Evolutionary conservation across 148 eudicot species (phyloP).

Genomic region (Silene uniflora): DNA sequence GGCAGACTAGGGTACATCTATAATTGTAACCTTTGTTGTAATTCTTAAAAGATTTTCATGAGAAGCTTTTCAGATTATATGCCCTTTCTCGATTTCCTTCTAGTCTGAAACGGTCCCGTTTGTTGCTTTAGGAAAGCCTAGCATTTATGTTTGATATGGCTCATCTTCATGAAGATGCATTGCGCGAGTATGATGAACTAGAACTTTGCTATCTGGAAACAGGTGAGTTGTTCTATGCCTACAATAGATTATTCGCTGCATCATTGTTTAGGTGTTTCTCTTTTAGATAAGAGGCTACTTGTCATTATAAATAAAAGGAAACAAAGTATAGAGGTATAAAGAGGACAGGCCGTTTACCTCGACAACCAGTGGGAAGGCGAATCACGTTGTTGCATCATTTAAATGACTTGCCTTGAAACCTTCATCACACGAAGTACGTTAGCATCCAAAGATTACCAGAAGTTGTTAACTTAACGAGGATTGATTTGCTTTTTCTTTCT

Average conservation of each 20-base stretch:
- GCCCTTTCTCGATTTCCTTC: slow-evolving; percentile 1
- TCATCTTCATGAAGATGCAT: slow-evolving; percentile 93
- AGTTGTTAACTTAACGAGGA: not conserved
- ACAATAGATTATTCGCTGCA: not conserved
- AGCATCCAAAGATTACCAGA: no score
- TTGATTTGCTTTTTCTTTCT: not conserved
- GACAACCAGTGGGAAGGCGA: not conserved
- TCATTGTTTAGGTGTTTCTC: not conserved
- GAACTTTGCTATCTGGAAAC: slow-evolving; percentile 91
- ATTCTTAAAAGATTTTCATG: not conserved
- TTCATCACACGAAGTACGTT: not conserved
- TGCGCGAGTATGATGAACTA: slow-evolving; percentile 93
- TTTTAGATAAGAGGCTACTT: not conserved
- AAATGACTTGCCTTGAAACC: not conserved
- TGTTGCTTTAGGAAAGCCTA: slow-evolving; percentile 72
- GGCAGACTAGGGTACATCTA: not conserved
- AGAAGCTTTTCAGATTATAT: not conserved
- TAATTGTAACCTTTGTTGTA: not conserved
- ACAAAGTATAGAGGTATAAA: not conserved
- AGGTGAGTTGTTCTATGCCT: slow-evolving; percentile 39
- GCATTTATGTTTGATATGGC: slow-evolving; percentile 98
- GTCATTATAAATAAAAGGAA: not conserved
- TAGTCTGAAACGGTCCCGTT: slow-evolving; percentile 18
- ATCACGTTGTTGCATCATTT: not conserved
- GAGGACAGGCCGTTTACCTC: not conserved